Base-by-base conservation (phyloP, 2,329 filamentous ascomycete species). In the Arachnomyces sp. region DNA sequence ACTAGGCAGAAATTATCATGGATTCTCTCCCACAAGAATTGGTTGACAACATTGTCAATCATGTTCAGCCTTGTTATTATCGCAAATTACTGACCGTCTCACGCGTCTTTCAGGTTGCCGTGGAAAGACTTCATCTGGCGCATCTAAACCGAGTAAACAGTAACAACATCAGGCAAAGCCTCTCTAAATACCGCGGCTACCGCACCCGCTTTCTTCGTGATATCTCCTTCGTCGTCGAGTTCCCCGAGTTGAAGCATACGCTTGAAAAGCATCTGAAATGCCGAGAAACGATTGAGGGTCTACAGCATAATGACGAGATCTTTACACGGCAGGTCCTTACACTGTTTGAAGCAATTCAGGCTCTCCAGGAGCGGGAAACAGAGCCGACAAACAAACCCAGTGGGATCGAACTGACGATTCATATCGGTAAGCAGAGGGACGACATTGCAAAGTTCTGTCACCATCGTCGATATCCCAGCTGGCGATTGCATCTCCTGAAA, bases 11-110 rank as follows among this genome's bases (percentile, higher is more conserved):
- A n/a, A n/a, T n/a, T n/a, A 25, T 25, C 5, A 25, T 25, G 21
- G 21, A 25, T 9, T 5, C 21, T 25, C 18, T 41, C 8, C 38
- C 38, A 8, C 38, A 28, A 12, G 42, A 44, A 34, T 36, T 44
- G 3, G 25, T 44, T 21, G 34, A 40, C 12, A 28, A 12, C 28
- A 40, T 44, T 15, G 42, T 40, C n/a, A 5, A 30, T 34, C 36
- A 15, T 29, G 7, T 12, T 16, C 16, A 12, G 42, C 13, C 18
- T n/a, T 32, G 21, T 5, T 5, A 25, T 5, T 9, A n/a, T n/a
- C n/a, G 21, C 21, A 25, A 17, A 31, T 25, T 44, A 7, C 38
- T 40, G 18, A 44, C 42, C 3, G 42, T 44, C 33, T 44, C 42
- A 4, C 38, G 29, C n/a, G 7, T 15, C 29, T 40, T 44, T 31